Conservation (phyloP, 345 rosid genomes). For the Eucalyptus brandiana region DNA sequence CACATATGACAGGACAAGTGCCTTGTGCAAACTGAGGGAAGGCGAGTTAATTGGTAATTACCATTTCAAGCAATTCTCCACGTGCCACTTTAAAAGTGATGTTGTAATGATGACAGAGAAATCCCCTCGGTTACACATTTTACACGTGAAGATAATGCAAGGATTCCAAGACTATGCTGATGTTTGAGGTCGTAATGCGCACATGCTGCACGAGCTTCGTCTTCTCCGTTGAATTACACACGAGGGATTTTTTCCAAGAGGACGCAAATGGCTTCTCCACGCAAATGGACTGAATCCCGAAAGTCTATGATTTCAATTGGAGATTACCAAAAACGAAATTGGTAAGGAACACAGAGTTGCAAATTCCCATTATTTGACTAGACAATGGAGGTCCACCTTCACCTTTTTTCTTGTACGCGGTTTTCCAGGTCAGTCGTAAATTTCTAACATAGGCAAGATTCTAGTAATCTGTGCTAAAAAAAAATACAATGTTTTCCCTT, state of each 20-base stretch:
- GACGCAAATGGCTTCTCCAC: not conserved
- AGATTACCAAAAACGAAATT: not conserved
- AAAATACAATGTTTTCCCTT: not conserved
- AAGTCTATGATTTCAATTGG: not conserved
- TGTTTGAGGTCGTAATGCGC: not conserved
- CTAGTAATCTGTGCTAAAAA: not conserved
- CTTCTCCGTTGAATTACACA: not conserved
- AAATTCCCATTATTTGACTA: not conserved
- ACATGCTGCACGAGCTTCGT: not conserved
- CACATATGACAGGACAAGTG: not conserved
- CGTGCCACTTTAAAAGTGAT: not conserved
- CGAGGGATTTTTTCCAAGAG: not conserved
- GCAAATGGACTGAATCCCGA: not conserved
- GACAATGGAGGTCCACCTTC: not conserved
- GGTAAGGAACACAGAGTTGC: not conserved
- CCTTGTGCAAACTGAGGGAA: not conserved
- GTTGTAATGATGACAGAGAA: not conserved
- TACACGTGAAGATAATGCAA: not conserved
- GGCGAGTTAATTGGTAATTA: not conserved
- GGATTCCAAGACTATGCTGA: not conserved
- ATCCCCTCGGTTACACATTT: not conserved
- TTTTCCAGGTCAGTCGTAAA: not conserved
- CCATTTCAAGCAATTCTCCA: conserved; percentile 5
- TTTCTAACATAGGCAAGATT: not conserved
- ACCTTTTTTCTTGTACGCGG: not conserved